Evolutionary conservation across 768 basidiomycete genomes (phyloP).

Genomic region (Cytidiella melzeri): DNA sequence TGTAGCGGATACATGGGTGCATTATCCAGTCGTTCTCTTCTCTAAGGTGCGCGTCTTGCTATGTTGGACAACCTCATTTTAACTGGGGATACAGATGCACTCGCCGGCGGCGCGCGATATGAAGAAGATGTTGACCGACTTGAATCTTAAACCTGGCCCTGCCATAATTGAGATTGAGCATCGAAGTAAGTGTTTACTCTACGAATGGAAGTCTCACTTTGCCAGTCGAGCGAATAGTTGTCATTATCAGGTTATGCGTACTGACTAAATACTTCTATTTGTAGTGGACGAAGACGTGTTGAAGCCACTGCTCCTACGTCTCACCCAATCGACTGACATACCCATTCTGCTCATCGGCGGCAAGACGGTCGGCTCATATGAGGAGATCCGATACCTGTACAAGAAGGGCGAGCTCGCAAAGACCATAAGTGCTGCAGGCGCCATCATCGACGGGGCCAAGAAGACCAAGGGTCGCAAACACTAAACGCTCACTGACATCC

Average conservation of each 20-base stretch:
- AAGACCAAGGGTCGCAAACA: conserved; percentile 38
- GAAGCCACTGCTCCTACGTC: conserved; percentile 51
- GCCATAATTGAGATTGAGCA: conserved; percentile 68
- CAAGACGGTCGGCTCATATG: conserved; percentile 39
- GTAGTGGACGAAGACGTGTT: conserved; percentile 61
- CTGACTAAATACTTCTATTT: neutral
- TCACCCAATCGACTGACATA: conserved; percentile 48
- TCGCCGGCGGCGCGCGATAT: conserved; percentile 63
- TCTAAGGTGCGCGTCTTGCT: conserved; percentile 44
- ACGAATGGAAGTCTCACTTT: neutral
- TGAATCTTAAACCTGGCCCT: conserved; percentile 57
- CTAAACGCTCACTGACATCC: neutral
- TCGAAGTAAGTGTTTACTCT: conserved; percentile 32
- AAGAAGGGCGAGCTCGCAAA: conserved; percentile 45
- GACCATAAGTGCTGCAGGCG: conserved; percentile 51
- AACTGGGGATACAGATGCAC: conserved; percentile 38
- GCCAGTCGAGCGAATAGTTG: no score
- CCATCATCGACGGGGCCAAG: conserved; percentile 46
- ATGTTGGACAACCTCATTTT: conserved; percentile 6
- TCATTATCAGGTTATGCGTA: no score
- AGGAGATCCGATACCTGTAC: conserved; percentile 45
- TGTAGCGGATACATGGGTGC: conserved; percentile 61
- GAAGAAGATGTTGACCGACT: conserved; percentile 47
- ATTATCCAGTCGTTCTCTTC: conserved; percentile 71
- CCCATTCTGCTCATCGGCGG: conserved; percentile 71